A percentile compares a stretch with the other conserved stretches of the same genome.
These are phyloP conservation scores for Mercurialis annua DNA, from an alignment of 345 rosid species.

Conservation along the genomic window DNA sequence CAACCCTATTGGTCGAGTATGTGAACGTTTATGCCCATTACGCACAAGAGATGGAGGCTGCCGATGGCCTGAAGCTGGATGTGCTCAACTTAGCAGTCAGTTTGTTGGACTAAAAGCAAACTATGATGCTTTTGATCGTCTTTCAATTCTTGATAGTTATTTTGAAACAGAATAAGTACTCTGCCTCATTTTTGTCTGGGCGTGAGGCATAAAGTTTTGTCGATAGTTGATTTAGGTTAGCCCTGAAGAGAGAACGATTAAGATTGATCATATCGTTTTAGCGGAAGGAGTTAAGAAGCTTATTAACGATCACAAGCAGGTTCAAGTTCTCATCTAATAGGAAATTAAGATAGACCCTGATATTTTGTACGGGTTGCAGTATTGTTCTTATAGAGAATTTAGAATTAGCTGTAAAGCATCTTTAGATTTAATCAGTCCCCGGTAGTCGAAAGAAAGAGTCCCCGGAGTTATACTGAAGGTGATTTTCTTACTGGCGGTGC, in stretches of 20 bases:
- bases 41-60: slow-evolving; percentile 72
- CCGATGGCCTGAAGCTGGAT: slow-evolving; percentile 86
- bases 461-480: background rate
- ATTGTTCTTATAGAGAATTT: slow-evolving; percentile 26
- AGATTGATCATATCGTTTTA: background rate
- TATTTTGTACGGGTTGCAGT: slow-evolving; percentile 22
- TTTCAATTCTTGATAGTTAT: slow-evolving; percentile 70
- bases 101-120: slow-evolving; percentile 79
- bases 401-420: slow-evolving; percentile 23
- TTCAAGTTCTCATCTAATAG: background rate
- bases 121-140: slow-evolving; percentile 80
- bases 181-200: background rate
- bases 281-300: background rate
- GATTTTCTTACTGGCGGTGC: background rate
- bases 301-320: background rate
- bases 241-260: background rate
- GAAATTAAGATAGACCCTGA: slow-evolving; percentile 21
- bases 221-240: background rate
- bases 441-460: slow-evolving; percentile 7
- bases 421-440: background rate
- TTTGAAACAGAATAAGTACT: slow-evolving; percentile 52
- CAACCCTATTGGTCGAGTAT: slow-evolving; percentile 37
- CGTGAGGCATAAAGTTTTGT: background rate
- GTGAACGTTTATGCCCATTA: slow-evolving; percentile 68
- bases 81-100: slow-evolving; percentile 80